Evolutionary conservation across 1,284 basidiomycete genomes (phyloP).

Genomic region (Cystobasidium sp.): DNA sequence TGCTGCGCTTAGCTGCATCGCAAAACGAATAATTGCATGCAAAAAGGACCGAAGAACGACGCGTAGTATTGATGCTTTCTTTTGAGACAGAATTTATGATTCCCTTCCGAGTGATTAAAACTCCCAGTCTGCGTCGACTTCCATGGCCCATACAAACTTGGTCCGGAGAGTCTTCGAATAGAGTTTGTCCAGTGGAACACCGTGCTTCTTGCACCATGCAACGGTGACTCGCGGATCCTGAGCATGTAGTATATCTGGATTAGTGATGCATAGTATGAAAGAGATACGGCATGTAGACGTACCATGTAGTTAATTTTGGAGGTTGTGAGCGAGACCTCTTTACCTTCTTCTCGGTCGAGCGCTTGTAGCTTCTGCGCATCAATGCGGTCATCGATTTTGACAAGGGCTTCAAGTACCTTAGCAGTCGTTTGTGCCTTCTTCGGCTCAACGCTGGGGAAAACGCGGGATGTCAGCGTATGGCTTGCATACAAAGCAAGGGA

Average conservation of each 20-base stretch:
- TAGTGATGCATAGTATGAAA: conserved; percentile 4
- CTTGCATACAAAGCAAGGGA: not conserved
- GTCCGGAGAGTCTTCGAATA: conserved; percentile 48
- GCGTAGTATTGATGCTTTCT: too few species aligned
- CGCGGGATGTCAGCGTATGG: not conserved
- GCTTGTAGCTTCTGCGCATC: conserved; percentile 82
- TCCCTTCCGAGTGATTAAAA: conserved; percentile 9
- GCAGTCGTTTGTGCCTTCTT: conserved; percentile 50
- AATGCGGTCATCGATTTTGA: conserved; percentile 79
- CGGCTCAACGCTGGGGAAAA: conserved; percentile 44
- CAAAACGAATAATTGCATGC: too few species aligned
- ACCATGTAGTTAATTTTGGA: conserved; percentile 68
- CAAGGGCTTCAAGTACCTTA: conserved; percentile 63
- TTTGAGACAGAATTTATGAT: too few species aligned
- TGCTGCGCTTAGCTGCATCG: too few species aligned
- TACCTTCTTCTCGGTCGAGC: conserved; percentile 85
- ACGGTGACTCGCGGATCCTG: conserved; percentile 68
- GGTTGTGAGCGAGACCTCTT: conserved; percentile 88
- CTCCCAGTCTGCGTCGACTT: conserved; percentile 39
- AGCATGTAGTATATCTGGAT: not conserved
- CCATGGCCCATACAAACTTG: conserved; percentile 45
- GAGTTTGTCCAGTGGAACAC: conserved; percentile 46
- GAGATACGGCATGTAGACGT: conserved; percentile 40
- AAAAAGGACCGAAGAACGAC: too few species aligned
- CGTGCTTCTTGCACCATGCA: conserved; percentile 62